Evolutionary conservation across 257 asterid species (phyloP).

Genomic region (Perilla frutescens): DNA sequence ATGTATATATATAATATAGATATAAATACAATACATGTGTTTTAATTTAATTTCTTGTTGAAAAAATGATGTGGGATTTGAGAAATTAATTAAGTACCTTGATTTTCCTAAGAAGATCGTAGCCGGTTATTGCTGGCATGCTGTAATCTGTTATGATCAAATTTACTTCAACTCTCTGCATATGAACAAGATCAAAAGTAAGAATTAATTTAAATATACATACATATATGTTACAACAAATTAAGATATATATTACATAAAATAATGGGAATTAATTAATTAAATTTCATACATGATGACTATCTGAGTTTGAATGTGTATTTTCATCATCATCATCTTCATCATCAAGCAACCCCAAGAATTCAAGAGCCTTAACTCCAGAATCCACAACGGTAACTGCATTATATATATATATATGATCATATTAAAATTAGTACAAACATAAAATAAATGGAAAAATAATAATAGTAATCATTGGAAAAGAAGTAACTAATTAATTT

Average conservation of each 20-base stretch:
- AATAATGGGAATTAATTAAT: not conserved
- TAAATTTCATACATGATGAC: constrained; percentile 32
- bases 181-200: not conserved
- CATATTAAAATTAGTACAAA: not conserved
- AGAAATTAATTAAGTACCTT: constrained; percentile 38
- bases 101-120: constrained; percentile 61
- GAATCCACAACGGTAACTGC: constrained; percentile 73
- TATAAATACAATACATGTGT: too few species aligned
- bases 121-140: constrained; percentile 82
- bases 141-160: constrained; percentile 72
- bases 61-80: too few species aligned
- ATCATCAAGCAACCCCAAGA: constrained; percentile 54
- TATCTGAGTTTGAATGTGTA: not conserved
- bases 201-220: too few species aligned
- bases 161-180: constrained; percentile 54
- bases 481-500: not conserved
- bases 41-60: too few species aligned
- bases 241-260: too few species aligned
- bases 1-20: not conserved
- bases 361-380: constrained; percentile 60
- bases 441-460: not conserved
- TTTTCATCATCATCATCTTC: constrained; percentile 35
- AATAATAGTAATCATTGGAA: not conserved
- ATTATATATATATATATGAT: not conserved
- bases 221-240: not conserved